Evolutionary conservation across 371 early-diverging fungal genomes (phyloP).

Genomic region (Zancudomyces culisetae): DNA sequence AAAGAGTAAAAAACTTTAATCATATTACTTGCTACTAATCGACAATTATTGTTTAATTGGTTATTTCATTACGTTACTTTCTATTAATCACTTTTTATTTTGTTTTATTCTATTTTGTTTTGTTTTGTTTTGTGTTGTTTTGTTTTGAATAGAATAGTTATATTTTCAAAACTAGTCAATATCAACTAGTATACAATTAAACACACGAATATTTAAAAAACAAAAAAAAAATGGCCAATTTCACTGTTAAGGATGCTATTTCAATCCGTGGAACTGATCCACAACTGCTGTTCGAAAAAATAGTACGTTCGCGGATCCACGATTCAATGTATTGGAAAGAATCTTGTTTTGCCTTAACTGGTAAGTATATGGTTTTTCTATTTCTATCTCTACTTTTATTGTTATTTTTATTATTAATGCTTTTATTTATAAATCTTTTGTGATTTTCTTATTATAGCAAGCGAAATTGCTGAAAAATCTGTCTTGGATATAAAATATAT

Average conservation of each 20-base stretch:
- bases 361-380: slow-evolving; percentile 21
- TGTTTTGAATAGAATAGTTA: too few species aligned
- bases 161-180: too few species aligned
- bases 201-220: too few species aligned
- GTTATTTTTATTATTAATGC: too few species aligned
- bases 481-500: slow-evolving; percentile 49
- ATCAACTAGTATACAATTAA: too few species aligned
- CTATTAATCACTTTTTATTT: too few species aligned
- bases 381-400: not conserved
- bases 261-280: slow-evolving; percentile 75
- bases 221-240: slow-evolving; percentile 32
- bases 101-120: too few species aligned
- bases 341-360: slow-evolving; percentile 78
- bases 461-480: slow-evolving; percentile 76
- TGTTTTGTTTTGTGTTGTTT: too few species aligned
- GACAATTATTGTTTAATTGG: too few species aligned
- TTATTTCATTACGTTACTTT: too few species aligned
- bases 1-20: too few species aligned
- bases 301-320: slow-evolving; percentile 72
- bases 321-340: slow-evolving; percentile 92
- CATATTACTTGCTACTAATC: too few species aligned
- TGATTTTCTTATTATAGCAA: slow-evolving; percentile 30
- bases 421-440: not conserved
- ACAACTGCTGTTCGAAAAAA: slow-evolving; percentile 83
- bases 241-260: slow-evolving; percentile 43